phyloP scores from a whole-genome alignment of 768 basidiomycete species.

The Termitomyces sp. region DNA sequence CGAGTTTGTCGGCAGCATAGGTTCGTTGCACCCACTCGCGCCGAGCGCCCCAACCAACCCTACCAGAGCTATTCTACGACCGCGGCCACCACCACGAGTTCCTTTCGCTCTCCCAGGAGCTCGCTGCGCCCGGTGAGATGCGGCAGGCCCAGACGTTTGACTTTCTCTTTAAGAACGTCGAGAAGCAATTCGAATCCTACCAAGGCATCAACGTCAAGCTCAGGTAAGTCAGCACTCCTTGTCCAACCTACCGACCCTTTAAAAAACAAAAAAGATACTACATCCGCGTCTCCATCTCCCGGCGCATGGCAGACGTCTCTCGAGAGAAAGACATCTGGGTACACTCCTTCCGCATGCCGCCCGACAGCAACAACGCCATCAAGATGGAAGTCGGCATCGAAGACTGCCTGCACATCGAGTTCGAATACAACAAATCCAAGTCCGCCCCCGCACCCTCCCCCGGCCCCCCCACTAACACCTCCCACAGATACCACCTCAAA shows the following conservation, averaged over 20 bases:
- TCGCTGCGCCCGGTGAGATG: conserved; percentile 96
- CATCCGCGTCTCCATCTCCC: conserved; percentile 83
- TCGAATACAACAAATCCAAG: conserved; percentile 99
- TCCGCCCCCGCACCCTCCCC: conserved; percentile 28
- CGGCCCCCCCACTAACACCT: not conserved
- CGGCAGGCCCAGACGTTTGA: conserved; percentile 94
- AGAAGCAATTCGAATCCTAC: conserved; percentile 98
- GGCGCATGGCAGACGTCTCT: conserved; percentile 87
- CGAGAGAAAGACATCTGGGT: conserved; percentile 98
- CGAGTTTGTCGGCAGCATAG: conserved; percentile 95
- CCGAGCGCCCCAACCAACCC: not conserved
- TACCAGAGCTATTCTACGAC: conserved; percentile 87
- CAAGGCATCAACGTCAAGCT: conserved; percentile 98
- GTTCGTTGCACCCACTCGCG: conserved; percentile 33
- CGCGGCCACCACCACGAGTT: conserved; percentile 98
- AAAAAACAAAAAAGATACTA: conserved; percentile 61
- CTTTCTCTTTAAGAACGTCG: conserved; percentile 97
- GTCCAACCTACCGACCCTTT: not conserved
- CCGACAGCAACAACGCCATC: conserved; percentile 95
- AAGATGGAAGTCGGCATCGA: conserved; percentile 99
- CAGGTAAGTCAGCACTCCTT: conserved; percentile 46
- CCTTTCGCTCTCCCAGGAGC: conserved; percentile 89
- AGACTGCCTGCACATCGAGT: conserved; percentile 97
- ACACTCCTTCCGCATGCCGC: conserved; percentile 97
- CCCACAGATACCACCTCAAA: conserved; percentile 87